Evolutionary conservation across 495 filamentous ascomycete genomes (phyloP).

Genomic region (Oleoguttula mirabilis): DNA sequence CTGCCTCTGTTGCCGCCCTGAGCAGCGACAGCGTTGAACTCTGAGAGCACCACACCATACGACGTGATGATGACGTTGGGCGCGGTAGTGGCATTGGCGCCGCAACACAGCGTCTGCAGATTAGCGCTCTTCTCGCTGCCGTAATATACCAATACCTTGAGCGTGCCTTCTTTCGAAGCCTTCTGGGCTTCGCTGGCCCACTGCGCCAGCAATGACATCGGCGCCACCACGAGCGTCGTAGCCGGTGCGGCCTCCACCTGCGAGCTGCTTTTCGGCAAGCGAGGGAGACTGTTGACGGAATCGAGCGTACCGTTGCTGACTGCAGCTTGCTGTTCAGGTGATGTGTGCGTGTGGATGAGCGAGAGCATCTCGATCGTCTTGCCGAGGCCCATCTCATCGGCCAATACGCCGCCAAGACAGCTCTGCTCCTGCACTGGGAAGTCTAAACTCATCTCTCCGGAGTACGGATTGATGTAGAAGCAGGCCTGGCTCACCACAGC

Average conservation of each 20-base stretch:
- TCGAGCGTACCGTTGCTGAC: slow-evolving; percentile 12
- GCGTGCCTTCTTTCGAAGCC: slow-evolving; percentile 64
- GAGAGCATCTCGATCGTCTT: slow-evolving; percentile 98
- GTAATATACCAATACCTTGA: slow-evolving; percentile 85
- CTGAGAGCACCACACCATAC: slow-evolving; percentile 83
- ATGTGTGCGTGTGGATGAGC: slow-evolving; percentile 74
- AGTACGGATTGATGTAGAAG: slow-evolving; percentile 96
- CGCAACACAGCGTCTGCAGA: slow-evolving; percentile 62
- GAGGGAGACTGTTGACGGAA: slow-evolving; percentile 45
- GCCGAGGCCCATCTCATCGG: slow-evolving; percentile 69
- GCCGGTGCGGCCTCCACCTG: slow-evolving; percentile 59
- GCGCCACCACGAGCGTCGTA: slow-evolving; percentile 88
- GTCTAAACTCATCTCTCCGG: slow-evolving; percentile 81
- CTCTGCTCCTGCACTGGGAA: slow-evolving; percentile 91
- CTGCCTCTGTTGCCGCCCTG: slow-evolving; percentile 42
- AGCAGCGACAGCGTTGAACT: slow-evolving; percentile 59
- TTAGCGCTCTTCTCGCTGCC: slow-evolving; percentile 69
- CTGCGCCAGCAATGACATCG: slow-evolving; percentile 85
- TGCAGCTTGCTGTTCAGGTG: slow-evolving; percentile 26
- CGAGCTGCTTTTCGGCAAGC: slow-evolving; percentile 42
- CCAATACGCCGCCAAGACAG: slow-evolving; percentile 84
- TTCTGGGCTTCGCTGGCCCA: slow-evolving; percentile 94
- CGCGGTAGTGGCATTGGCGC: slow-evolving; percentile 57
- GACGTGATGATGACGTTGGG: slow-evolving; percentile 92
- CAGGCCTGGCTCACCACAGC: slow-evolving; percentile 46